Conservation (phyloP, 2,329 filamentous ascomycete species). For the Hymenoscyphus occultus region DNA sequence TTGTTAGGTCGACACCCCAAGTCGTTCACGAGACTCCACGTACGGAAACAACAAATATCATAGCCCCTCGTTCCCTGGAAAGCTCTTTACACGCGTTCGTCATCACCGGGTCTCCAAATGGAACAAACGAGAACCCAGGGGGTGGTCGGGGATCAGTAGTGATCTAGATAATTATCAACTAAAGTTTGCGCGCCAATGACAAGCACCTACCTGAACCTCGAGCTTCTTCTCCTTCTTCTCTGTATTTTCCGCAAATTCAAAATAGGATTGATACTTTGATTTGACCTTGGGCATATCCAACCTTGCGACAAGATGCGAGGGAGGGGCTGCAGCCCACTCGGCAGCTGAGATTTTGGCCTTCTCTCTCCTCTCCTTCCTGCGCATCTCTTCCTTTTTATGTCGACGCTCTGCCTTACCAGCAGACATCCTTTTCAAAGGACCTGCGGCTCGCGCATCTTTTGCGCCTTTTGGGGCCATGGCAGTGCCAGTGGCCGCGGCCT, state of each 20-base stretch:
- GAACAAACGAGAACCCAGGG: constrained; percentile 61
- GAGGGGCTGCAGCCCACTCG: constrained; percentile 32
- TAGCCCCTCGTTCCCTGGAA: constrained; percentile 58
- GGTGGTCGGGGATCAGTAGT: constrained; percentile 52
- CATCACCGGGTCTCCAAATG: constrained; percentile 59
- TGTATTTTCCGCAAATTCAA: constrained; percentile 62
- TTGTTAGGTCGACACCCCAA: constrained; percentile 9
- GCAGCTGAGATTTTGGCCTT: constrained; percentile 29
- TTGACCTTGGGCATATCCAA: constrained; percentile 37
- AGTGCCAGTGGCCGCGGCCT: no score
- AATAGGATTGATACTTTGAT: constrained; percentile 58
- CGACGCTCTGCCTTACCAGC: constrained; percentile 28
- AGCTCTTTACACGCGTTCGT: constrained; percentile 62
- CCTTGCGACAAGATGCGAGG: constrained; percentile 34
- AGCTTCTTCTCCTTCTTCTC: constrained; percentile 61
- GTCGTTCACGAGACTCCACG: constrained; percentile 27
- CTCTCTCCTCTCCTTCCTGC: constrained; percentile 32
- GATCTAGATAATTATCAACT: constrained; percentile 42
- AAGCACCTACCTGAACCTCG: constrained; percentile 53
- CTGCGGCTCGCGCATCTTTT: constrained; percentile 11
- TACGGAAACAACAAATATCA: constrained; percentile 67
- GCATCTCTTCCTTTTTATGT: constrained; percentile 28
- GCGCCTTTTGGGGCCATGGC: constrained; percentile 2
- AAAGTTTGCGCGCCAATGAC: background rate
- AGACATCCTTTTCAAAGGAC: constrained; percentile 12